Evolutionary conservation across 352 stramenopile species (phyloP).

Genomic region (Phytophthora idaei): DNA sequence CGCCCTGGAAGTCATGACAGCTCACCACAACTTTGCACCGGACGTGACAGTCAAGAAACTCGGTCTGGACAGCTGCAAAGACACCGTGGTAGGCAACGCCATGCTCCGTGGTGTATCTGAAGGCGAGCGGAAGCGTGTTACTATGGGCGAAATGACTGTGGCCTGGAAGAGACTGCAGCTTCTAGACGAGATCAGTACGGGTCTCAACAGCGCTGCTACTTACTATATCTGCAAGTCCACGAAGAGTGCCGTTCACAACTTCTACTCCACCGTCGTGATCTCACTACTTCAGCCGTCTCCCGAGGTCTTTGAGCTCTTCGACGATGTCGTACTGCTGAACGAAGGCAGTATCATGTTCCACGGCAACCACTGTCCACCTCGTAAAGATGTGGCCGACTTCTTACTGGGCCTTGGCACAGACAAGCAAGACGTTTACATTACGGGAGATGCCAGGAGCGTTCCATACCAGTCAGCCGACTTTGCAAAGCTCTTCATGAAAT

Average conservation of each 20-base stretch:
- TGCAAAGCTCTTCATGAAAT: conserved; percentile 48
- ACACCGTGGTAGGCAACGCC: conserved; percentile 65
- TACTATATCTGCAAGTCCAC: conserved; percentile 89
- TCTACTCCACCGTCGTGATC: conserved; percentile 55
- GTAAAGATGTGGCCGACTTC: conserved; percentile 32
- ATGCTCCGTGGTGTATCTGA: conserved; percentile 63
- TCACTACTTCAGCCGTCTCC: conserved; percentile 52
- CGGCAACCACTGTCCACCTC: conserved; percentile 39
- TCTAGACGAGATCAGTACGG: conserved; percentile 83
- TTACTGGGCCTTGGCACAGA: conserved; percentile 29
- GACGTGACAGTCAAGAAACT: conserved; percentile 55
- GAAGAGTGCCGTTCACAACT: conserved; percentile 50
- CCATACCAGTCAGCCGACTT: conserved; percentile 48
- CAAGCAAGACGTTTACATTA: conserved; percentile 25
- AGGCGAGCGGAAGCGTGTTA: conserved; percentile 49
- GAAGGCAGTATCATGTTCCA: conserved; percentile 63
- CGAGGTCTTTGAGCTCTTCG: conserved; percentile 62
- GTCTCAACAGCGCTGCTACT: conserved; percentile 44
- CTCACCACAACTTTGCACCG: conserved; percentile 36
- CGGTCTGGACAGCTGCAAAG: conserved; percentile 55
- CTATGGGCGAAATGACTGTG: conserved; percentile 21
- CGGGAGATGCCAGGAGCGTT: conserved; percentile 10
- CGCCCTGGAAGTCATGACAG: conserved; percentile 37
- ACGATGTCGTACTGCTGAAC: conserved; percentile 60
- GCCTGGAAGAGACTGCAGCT: conserved; percentile 19